Evolutionary conservation across 768 basidiomycete species (phyloP).

Genomic region (Tylopilus sp.): DNA sequence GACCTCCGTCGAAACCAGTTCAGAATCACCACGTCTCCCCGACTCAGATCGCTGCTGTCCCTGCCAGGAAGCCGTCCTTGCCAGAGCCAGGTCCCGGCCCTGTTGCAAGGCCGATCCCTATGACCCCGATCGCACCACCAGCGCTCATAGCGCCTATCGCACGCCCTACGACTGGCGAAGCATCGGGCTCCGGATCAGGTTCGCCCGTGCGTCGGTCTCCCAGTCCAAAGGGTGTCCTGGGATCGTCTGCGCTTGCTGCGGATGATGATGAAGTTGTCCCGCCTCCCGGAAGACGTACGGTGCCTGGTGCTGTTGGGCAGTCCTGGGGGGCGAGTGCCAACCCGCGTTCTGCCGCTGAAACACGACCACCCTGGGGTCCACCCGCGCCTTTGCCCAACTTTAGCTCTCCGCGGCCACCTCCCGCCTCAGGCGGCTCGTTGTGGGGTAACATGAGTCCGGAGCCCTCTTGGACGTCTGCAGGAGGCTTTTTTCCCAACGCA

Average conservation of each 20-base stretch:
- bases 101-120: constrained; percentile 45
- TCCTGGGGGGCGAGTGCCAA: constrained; percentile 47
- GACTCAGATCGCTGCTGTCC: constrained; percentile 43
- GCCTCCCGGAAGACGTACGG: constrained; percentile 43
- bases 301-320: constrained; percentile 40
- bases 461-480: constrained; percentile 50
- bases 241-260: constrained; percentile 73
- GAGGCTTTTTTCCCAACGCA: constrained; percentile 44
- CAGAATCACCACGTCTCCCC: constrained; percentile 37
- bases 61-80: constrained; percentile 45
- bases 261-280: constrained; percentile 79
- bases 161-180: constrained; percentile 35
- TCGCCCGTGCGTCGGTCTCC: constrained; percentile 52
- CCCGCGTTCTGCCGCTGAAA: constrained; percentile 41
- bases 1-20: constrained; percentile 42
- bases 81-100: constrained; percentile 51
- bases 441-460: constrained; percentile 41
- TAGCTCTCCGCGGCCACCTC: constrained; percentile 32
- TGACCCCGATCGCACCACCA: constrained; percentile 35
- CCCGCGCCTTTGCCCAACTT: constrained; percentile 35
- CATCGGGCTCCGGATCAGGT: constrained; percentile 54
- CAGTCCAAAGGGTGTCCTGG: constrained; percentile 64
- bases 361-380: constrained; percentile 46
- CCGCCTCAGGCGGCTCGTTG: constrained; percentile 33
- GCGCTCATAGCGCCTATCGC: constrained; percentile 74